These are phyloP conservation scores for Daldinia loculata DNA, from an alignment of 495 filamentous ascomycete genomes.

Conservation along the genomic window DNA sequence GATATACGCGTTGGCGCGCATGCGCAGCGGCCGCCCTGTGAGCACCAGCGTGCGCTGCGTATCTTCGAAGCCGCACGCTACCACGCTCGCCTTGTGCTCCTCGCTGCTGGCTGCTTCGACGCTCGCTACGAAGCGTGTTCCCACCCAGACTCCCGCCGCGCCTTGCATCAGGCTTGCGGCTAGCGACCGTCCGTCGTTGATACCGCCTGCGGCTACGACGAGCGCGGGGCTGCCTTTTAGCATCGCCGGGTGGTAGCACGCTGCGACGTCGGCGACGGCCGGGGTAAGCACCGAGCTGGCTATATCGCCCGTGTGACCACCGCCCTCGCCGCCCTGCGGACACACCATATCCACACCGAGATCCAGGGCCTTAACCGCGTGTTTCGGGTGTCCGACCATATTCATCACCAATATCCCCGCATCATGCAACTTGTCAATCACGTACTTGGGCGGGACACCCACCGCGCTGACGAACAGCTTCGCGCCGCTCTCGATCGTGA, in stretches of 20 bases:
- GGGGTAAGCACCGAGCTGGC: conserved; percentile 76
- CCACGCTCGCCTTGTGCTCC: conserved; percentile 83
- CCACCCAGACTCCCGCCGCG: conserved; percentile 81
- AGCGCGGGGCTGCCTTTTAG: conserved; percentile 60
- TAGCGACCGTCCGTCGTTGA: conserved; percentile 74
- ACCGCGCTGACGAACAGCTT: conserved; percentile 84
- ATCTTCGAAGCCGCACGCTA: conserved; percentile 74
- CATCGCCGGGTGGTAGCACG: conserved; percentile 63
- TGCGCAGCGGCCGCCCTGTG: conserved; percentile 78
- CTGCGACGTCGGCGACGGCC: conserved; percentile 77
- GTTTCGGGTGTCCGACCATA: conserved; percentile 92
- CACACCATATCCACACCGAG: conserved; percentile 86
- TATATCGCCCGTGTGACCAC: conserved; percentile 82
- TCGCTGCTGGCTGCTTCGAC: conserved; percentile 79
- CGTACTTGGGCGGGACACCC: conserved; percentile 74
- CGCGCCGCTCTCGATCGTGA: conserved; percentile 79
- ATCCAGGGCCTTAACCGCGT: conserved; percentile 83
- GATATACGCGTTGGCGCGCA: conserved; percentile 83
- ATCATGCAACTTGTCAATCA: conserved; percentile 75
- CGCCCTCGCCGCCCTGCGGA: conserved; percentile 81
- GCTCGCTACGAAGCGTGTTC: conserved; percentile 84
- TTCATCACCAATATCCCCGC: conserved; percentile 88
- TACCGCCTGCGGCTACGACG: conserved; percentile 80
- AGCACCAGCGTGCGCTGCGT: conserved; percentile 82
- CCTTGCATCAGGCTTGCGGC: conserved; percentile 78